Evolutionary conservation across 2,329 filamentous ascomycete species (phyloP).

Genomic region (Metarhizium robertsii): DNA sequence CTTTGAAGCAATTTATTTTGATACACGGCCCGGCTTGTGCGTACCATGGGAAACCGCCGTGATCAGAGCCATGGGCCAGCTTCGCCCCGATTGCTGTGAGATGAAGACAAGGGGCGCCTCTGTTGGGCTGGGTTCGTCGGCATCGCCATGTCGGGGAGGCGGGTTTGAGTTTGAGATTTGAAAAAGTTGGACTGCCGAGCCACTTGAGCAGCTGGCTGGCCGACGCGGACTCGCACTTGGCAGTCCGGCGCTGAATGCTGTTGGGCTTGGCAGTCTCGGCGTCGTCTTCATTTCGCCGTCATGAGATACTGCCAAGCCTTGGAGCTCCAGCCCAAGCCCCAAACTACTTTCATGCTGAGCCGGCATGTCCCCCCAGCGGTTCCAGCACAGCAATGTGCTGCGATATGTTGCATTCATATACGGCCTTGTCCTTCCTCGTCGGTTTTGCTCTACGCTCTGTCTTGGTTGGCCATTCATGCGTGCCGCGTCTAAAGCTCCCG

Average conservation of each 20-base stretch:
- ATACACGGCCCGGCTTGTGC: not conserved
- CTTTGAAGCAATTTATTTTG: not conserved
- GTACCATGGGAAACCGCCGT: not conserved
- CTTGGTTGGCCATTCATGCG: not conserved
- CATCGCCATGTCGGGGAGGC: too few relatives aligned
- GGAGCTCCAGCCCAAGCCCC: slow-evolving; percentile 6
- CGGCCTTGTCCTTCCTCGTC: not conserved
- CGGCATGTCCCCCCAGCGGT: not conserved
- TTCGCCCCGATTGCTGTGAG: not conserved
- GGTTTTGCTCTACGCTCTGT: not conserved
- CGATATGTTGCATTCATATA: not conserved
- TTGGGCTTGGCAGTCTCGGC: slow-evolving; percentile 14
- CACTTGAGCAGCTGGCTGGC: not conserved
- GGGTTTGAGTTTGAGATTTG: too few relatives aligned
- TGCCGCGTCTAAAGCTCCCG: too few relatives aligned
- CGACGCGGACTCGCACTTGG: slow-evolving; percentile 1
- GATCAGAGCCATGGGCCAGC: not conserved
- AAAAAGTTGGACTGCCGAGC: not conserved
- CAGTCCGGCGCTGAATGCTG: not conserved
- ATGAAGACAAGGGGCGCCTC: too few relatives aligned
- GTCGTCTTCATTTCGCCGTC: slow-evolving; percentile 6
- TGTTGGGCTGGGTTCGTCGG: too few relatives aligned
- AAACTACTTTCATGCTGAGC: not conserved
- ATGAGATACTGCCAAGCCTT: slow-evolving; percentile 11
- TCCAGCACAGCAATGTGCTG: not conserved